Base-by-base conservation (phyloP, 805 yeast species). In the Nakazawaea molendinolei region DNA sequence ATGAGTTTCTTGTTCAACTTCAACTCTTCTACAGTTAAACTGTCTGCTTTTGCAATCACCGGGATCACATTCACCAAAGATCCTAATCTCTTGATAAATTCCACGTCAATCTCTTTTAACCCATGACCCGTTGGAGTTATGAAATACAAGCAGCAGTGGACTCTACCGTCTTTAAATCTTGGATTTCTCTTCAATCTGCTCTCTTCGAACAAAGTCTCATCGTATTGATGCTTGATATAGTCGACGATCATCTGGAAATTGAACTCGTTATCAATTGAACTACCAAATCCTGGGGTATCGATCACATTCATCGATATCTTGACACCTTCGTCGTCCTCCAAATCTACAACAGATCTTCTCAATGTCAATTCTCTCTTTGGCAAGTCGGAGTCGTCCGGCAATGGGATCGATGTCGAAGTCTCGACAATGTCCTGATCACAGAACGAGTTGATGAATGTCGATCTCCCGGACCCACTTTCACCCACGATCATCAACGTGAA, bases 401-500 rank as follows among this genome's bases (percentile, higher is more conserved):
- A 50, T 42, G 69, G 56, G 10, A 71, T 63, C 1, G 86, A 77
- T 21, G 79, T 71, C 2, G 84, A 74, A 1, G 78, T 69, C 28
- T 82, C 86, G 9, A 83, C 90, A 25, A 87, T 87, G 47, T 82
- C 78, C 45, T 87, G 92, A 41, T 84, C 95, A 62, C 96, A 87
- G 36, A 87, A 67, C 24, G 95, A 82, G 63, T 89, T 87, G 55
- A 89, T 85, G 50, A 87, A 81, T 5, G 95, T 87, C n/a, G 95
- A 82, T 55, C 95, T 74, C 13, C 96, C 96, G 31, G 78, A 65
- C 2, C 97, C 97, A 31, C 80, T 75, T 53, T 84, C 82, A 28
- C 96, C 97, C 38, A 86, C 79, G 25, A 85, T 79, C 90, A 87
- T 79, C 41, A 84, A 56, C 16, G 94, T 81, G 66, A 87, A 86